A percentile compares a stretch with the other conserved stretches of the same genome.
Conservation (phyloP, 305 asterid species). For the Fraxinus xanthoxyloides region DNA sequence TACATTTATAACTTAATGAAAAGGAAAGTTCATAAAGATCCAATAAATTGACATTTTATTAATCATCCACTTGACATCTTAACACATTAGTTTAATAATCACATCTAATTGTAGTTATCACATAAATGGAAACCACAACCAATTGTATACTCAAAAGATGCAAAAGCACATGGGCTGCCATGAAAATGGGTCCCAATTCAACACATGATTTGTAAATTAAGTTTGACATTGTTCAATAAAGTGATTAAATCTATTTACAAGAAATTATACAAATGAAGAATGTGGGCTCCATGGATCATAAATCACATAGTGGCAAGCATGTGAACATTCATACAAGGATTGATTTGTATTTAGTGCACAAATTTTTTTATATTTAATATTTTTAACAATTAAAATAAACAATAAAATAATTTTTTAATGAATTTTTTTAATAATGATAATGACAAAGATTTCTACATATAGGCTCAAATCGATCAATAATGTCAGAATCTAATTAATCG, state of each 20-base stretch:
- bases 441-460: background rate
- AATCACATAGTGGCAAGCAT: background rate
- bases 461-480: background rate
- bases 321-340: background rate
- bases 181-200: background rate
- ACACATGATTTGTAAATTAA: background rate
- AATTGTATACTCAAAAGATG: background rate
- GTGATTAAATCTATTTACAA: background rate
- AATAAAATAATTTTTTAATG: background rate
- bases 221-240: background rate
- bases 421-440: background rate
- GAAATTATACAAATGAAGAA: background rate
- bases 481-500: background rate
- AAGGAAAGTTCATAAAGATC: background rate
- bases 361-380: background rate
- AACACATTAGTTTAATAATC: background rate
- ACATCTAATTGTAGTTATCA: background rate
- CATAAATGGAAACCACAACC: background rate
- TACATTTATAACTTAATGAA: background rate
- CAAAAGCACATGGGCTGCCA: slow-evolving; percentile 7
- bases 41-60: background rate
- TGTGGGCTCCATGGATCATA: slow-evolving; percentile 2
- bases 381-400: background rate
- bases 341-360: background rate
- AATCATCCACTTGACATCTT: slow-evolving; percentile 1